Percentiles rank a stretch among this genome's conserved stretches.
phyloP scores from a whole-genome alignment of 108 stramenopile species.

The Epipyxis sp. region DNA sequence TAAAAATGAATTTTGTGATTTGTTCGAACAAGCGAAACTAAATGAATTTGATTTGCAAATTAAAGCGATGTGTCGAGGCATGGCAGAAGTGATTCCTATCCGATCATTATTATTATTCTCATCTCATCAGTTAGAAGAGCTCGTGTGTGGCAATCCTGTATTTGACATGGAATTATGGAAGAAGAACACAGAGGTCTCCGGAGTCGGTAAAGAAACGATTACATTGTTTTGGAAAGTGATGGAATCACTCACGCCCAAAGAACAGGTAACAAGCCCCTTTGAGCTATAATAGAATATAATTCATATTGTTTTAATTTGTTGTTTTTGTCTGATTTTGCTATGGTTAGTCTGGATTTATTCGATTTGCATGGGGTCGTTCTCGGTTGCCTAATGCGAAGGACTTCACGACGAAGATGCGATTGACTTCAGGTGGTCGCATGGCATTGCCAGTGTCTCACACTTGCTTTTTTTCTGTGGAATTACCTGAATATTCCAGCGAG shows the following conservation, averaged over 20 bases:
- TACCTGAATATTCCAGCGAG: constrained; percentile 55
- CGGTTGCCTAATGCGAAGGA: constrained; percentile 51
- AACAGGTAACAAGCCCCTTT: no score
- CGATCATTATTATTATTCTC: constrained; percentile 56
- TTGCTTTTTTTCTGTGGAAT: constrained; percentile 62
- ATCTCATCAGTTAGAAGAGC: constrained; percentile 54
- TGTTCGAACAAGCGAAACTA: constrained; percentile 34
- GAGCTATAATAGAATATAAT: no score
- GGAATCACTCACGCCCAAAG: constrained; percentile 48
- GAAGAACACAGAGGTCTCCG: constrained; percentile 51
- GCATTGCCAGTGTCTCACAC: constrained; percentile 54
- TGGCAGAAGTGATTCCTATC: constrained; percentile 47
- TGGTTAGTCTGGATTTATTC: constrained; percentile 56
- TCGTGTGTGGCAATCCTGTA: constrained; percentile 55
- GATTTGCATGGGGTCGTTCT: constrained; percentile 65
- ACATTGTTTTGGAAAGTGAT: constrained; percentile 60
- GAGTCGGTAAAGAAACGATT: constrained; percentile 43
- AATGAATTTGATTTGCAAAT: constrained; percentile 54
- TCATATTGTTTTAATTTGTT: no score
- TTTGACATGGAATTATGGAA: constrained; percentile 56
- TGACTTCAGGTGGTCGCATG: constrained; percentile 28
- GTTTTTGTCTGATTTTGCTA: no score
- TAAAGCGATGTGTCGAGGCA: constrained; percentile 48
- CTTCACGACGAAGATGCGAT: constrained; percentile 36
- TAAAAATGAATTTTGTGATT: constrained; percentile 42